phyloP scores from a whole-genome alignment of 1,139 yeast genomes.

The Protomyces gravidus region DNA sequence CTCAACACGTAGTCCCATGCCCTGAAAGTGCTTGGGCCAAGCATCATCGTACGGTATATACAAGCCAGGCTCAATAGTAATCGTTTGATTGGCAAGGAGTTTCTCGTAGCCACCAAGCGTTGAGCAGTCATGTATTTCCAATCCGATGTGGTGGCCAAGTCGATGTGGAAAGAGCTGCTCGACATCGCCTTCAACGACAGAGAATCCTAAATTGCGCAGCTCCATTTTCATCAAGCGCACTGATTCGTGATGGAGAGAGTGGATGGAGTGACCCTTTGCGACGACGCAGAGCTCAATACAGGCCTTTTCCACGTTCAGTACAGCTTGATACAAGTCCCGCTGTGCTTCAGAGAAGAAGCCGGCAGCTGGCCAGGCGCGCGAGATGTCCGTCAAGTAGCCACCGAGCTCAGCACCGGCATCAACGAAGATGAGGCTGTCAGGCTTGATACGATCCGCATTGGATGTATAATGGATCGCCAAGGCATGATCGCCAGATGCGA shows the following conservation, averaged over 20 bases:
- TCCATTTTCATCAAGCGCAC: conserved; percentile 58
- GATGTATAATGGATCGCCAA: conserved; percentile 79
- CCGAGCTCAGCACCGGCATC: conserved; percentile 95
- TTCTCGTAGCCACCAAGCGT: conserved; percentile 26
- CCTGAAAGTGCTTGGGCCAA: conserved; percentile 78
- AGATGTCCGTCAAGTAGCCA: conserved; percentile 92
- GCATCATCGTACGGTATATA: conserved; percentile 67
- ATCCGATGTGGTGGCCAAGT: conserved; percentile 90
- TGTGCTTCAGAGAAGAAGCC: conserved; percentile 72
- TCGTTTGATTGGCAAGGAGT: conserved; percentile 61
- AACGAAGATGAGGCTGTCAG: conserved; percentile 76
- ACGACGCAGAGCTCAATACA: conserved; percentile 68
- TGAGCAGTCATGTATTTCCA: conserved; percentile 51
- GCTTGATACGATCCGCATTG: conserved; percentile 60
- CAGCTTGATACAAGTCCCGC: conserved; percentile 80
- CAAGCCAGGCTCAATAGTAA: conserved; percentile 92
- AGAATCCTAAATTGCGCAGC: conserved; percentile 67
- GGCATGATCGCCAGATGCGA: conserved; percentile 69
- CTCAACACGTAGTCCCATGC: conserved; percentile 90
- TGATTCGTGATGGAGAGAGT: conserved; percentile 72
- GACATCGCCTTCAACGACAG: conserved; percentile 36
- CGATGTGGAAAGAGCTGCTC: conserved; percentile 78
- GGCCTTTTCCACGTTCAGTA: conserved; percentile 70
- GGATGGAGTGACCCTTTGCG: conserved; percentile 52
- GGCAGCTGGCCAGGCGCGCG: conserved; percentile 91